Base-by-base conservation (phyloP, 805 yeast genomes). In the Lipomyces yamadae region DNA sequence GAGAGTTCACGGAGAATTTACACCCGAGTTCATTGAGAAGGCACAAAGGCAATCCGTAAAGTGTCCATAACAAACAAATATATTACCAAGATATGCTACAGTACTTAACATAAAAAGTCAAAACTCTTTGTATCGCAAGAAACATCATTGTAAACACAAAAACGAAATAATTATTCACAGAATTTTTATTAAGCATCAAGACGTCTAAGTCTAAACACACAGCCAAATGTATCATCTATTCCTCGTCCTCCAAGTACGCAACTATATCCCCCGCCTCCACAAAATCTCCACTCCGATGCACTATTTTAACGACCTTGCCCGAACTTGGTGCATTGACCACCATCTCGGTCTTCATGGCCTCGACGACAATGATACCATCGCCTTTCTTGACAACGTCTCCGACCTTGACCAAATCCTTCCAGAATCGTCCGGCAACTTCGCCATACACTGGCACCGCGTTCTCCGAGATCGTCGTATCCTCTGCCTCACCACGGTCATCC, bases 261-360 rank as follows among this genome's bases (percentile, higher is more conserved):
- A 95, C 97, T 69, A 92, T 80, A 77, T 95, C 98, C 70, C 99
- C 99, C 52, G 97, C 92, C 67, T 94, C 98, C 53, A 94, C 96
- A 90, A 95, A 91, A 75, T 94, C 97, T 74, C 98, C 98, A 75
- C 92, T 91, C 63, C 83, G 82, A 77, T 92, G 97, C 65, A 86
- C 78, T 56, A 91, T 81, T 79, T 90, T 89, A 59, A 85, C 75
- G 30, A 91, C 93, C 75, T 85, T 89, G 74, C 97, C 96, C 11
- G 39, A 67, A 35, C 63, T 56, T 0, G 96, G 84, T 29, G 98
- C 86, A 63, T 79, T 82, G 45, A 94, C 96, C 60, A 86, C 85
- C 98, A 94, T 94, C 79, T 94, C 99, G 0, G 98, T 95, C 83
- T 94, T 94, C 99, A 94, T 94, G 63, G 99, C 98, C 79, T 94